Conservation (phyloP, 129 eudicot species). For the Helianthus tuberosus region DNA sequence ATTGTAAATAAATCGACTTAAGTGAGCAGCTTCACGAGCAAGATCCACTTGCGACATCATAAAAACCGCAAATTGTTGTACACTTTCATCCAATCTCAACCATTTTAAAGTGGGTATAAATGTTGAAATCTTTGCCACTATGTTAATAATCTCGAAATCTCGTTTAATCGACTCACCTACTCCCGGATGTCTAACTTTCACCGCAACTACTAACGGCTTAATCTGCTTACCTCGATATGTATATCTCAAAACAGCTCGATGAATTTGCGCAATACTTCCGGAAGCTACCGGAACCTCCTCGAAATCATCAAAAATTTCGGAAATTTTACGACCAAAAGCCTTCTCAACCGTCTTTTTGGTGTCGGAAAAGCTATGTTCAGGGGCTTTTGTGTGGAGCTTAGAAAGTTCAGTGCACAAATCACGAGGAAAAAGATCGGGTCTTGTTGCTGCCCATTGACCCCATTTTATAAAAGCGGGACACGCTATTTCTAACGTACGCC, state of each 20-base stretch:
- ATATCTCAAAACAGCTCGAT: conserved; percentile 72
- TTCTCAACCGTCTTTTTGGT: conserved; percentile 77
- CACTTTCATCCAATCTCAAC: conserved; percentile 95
- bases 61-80: conserved; percentile 89
- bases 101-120: conserved; percentile 75
- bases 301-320: conserved; percentile 83
- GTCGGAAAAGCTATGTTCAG: conserved; percentile 84
- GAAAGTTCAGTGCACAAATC: conserved; percentile 86
- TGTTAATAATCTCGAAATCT: conserved; percentile 85
- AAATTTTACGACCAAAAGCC: conserved; percentile 83
- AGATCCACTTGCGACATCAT: conserved; percentile 99
- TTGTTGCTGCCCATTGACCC: conserved; percentile 99
- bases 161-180: conserved; percentile 85
- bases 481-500: conserved; percentile 71
- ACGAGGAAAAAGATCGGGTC: conserved; percentile 88
- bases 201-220: conserved; percentile 88
- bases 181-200: conserved; percentile 96
- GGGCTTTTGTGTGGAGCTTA: conserved; percentile 86
- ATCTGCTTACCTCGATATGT: conserved; percentile 53
- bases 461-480: conserved; percentile 98
- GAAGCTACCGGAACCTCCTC: conserved; percentile 94
- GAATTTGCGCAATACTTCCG: conserved; percentile 94
- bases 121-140: conserved; percentile 66
- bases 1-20: conserved; percentile 88
- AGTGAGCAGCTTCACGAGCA: conserved; percentile 93